These are phyloP conservation scores for Adansonia rubrostipa DNA, from an alignment of 441 rosid genomes.

Conservation along the genomic window DNA sequence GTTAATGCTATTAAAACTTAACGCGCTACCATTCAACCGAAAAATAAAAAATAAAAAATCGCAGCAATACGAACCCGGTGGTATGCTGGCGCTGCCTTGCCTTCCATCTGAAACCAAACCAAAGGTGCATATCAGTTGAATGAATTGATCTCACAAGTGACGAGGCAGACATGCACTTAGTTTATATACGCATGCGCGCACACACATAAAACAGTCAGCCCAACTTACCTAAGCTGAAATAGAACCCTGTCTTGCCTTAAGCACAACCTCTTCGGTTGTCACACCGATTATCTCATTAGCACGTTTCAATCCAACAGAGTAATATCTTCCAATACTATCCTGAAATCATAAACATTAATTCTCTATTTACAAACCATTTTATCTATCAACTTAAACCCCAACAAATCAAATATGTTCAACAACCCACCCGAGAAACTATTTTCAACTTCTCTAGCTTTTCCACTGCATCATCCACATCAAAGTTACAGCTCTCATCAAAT, in stretches of 20 bases:
- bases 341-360: conserved; percentile 30
- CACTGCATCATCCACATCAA: conserved; percentile 96
- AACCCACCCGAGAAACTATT: conserved; percentile 68
- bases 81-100: neutral
- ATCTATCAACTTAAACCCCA: neutral
- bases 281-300: conserved; percentile 92
- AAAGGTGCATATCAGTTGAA: neutral
- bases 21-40: too few relatives aligned
- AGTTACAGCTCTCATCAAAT: conserved; percentile 82
- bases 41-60: too few relatives aligned
- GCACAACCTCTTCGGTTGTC: conserved; percentile 93
- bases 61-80: too few relatives aligned
- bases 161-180: too few relatives aligned
- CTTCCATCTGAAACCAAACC: conserved; percentile 7
- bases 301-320: conserved; percentile 74
- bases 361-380: neutral
- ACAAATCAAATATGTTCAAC: neutral
- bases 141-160: too few relatives aligned
- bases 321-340: conserved; percentile 82
- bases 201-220: neutral
- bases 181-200: too few relatives aligned
- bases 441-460: conserved; percentile 84
- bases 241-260: conserved; percentile 66
- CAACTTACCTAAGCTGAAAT: conserved; percentile 31
- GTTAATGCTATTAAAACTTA: neutral